These are phyloP conservation scores for Trichoderma sp. DNA, from an alignment of 2,329 filamentous ascomycete genomes.

Conservation along the genomic window DNA sequence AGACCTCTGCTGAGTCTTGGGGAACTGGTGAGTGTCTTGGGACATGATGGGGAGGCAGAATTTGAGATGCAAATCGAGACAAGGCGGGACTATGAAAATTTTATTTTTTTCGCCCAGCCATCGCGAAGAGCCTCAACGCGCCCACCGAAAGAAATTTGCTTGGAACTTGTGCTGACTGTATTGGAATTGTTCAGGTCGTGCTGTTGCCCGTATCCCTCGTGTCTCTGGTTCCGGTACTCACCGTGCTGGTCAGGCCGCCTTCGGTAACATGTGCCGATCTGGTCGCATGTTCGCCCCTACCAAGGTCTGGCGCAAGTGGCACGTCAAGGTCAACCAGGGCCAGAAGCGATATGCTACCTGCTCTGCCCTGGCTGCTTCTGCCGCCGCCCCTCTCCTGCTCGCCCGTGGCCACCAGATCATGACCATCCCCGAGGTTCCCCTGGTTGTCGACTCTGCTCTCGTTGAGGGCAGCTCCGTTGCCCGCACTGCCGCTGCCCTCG, in stretches of 20 bases:
- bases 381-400: slow-evolving; percentile 89
- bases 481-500: slow-evolving; percentile 86
- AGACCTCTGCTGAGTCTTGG: slow-evolving; percentile 99
- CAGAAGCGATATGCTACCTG: slow-evolving; percentile 99
- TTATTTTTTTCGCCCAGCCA: background rate
- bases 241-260: slow-evolving; percentile 99
- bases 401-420: slow-evolving; percentile 96
- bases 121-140: background rate
- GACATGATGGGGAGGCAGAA: background rate
- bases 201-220: slow-evolving; percentile 99
- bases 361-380: slow-evolving; percentile 95
- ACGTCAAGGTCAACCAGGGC: slow-evolving; percentile 99
- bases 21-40: slow-evolving; percentile 81
- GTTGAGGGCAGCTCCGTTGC: slow-evolving; percentile 77
- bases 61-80: background rate
- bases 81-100: background rate
- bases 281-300: slow-evolving; percentile 99
- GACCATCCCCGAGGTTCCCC: slow-evolving; percentile 90
- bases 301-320: slow-evolving; percentile 99
- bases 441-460: slow-evolving; percentile 88
- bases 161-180: background rate
- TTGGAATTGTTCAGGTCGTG: slow-evolving; percentile 69
- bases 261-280: slow-evolving; percentile 99
- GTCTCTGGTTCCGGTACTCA: slow-evolving; percentile 99
- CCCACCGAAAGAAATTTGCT: background rate